These are phyloP conservation scores for Tylopilus vinaceipallidus DNA, from an alignment of 768 basidiomycete genomes.

Conservation along the genomic window DNA sequence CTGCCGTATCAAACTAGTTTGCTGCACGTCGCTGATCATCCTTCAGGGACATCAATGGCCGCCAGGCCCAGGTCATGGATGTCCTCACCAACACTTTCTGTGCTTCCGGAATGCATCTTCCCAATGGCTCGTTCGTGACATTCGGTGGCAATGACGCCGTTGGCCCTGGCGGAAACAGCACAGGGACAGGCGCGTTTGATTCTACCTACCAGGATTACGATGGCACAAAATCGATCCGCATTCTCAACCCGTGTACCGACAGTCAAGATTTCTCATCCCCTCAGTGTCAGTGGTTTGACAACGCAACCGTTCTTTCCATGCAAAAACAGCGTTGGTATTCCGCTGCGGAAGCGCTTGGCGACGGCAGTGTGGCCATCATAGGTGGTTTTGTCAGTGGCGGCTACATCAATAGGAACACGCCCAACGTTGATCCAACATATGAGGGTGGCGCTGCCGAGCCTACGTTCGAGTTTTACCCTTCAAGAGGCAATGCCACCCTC, in stretches of 20 bases:
- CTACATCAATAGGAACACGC: slow-evolving; percentile 74
- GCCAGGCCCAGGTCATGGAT: slow-evolving; percentile 19
- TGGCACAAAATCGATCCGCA: slow-evolving; percentile 74
- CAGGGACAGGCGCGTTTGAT: no score
- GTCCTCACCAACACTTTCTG: slow-evolving; percentile 75
- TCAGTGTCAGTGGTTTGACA: slow-evolving; percentile 72
- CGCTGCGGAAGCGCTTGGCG: slow-evolving; percentile 65
- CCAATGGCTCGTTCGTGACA: slow-evolving; percentile 71
- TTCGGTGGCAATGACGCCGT: slow-evolving; percentile 81
- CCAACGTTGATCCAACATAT: slow-evolving; percentile 59
- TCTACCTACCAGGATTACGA: slow-evolving; percentile 76
- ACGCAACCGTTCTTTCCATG: slow-evolving; percentile 60
- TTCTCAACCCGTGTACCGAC: slow-evolving; percentile 72
- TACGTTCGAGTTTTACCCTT: slow-evolving; percentile 81
- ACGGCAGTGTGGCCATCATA: slow-evolving; percentile 78
- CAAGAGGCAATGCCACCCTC: slow-evolving; percentile 46
- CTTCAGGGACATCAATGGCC: slow-evolving; percentile 24
- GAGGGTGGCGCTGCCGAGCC: slow-evolving; percentile 77
- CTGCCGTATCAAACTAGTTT: not conserved
- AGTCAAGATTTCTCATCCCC: slow-evolving; percentile 45
- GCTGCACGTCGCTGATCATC: not conserved
- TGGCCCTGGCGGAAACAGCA: slow-evolving; percentile 59
- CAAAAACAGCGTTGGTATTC: slow-evolving; percentile 77
- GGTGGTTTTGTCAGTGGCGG: slow-evolving; percentile 81
- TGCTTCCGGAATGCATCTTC: slow-evolving; percentile 78